Evolutionary conservation across 1,139 yeast genomes (phyloP), one percentile per base, ranked within the genome.

Genomic region (Trichomonascaceae sp.): DNA sequence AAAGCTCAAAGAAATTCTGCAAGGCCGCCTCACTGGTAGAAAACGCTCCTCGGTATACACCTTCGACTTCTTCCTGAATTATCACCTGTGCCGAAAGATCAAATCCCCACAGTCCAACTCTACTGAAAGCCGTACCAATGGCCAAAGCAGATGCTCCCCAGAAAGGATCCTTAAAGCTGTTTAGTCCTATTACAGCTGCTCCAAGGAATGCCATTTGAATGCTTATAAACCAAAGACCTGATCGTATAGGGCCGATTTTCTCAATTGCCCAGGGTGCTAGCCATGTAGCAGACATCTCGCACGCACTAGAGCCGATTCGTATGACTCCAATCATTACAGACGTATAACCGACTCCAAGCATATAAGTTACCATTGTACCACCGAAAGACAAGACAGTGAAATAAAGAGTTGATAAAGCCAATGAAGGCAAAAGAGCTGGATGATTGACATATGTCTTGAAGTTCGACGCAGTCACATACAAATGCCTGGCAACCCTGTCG

Each of bases 391-490:
- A 61, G 2, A 71, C 74, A 0, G 74, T 71, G 50, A 68, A 59
- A 57, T 71, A 70, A 1, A 70, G 58, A n/a, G 67, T 47, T 2
- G 71, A 58, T 6, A 68, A 52, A 9, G 71, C 70, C 5, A 77
- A 74, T 0, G 73, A 80, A 3, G 83, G 82, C 2, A 72, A 66
- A 53, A 78, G 75, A 58, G 72, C 74, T 27, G 80, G 79, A n/a
- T 81, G 83, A 61, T 75, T 74, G 54, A 62, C 30, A 22, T 46
- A 47, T 17, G 36, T 48, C 19, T n/a, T 36, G 15, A 49, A 44
- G 17, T 39, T 30, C 32, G 44, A 20, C 27, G 4, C 27, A 3
- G 43, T 27, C 43, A 19, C 38, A 17, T 9, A 24, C 2, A 17
- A 9, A 45, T 32, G 52, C 19, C 44, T 27, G 19, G 18, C 8